A percentile compares a stretch with the other conserved stretches of the same genome.
Evolutionary conservation across 1,139 yeast species (phyloP).

Genomic region (Magnusiomyces fungicola): DNA sequence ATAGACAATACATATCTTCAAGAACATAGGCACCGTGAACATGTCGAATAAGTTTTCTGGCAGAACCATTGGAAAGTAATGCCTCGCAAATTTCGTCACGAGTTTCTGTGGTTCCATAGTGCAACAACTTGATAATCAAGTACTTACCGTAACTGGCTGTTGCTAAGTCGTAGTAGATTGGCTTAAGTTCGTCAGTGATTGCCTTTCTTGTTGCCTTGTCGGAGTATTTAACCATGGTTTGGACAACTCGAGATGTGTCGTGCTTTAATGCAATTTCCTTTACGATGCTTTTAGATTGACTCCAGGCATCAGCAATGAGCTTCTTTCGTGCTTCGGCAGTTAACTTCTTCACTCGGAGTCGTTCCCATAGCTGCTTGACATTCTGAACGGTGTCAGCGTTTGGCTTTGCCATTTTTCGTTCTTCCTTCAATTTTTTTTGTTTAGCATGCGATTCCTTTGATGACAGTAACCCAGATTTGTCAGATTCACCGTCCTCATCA

Average conservation of each 20-base stretch:
- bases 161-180: slow-evolving; percentile 73
- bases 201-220: slow-evolving; percentile 70
- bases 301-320: slow-evolving; percentile 81
- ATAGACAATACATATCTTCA: slow-evolving; percentile 84
- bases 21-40: slow-evolving; percentile 98
- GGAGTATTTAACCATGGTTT: slow-evolving; percentile 82
- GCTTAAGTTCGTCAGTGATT: slow-evolving; percentile 64
- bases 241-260: slow-evolving; percentile 95
- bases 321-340: slow-evolving; percentile 73
- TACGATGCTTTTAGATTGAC: slow-evolving; percentile 63
- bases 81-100: slow-evolving; percentile 71
- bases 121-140: slow-evolving; percentile 77
- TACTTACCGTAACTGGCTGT: slow-evolving; percentile 93
- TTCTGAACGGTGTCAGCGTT: slow-evolving; percentile 80
- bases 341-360: slow-evolving; percentile 72
- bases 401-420: slow-evolving; percentile 80
- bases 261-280: slow-evolving; percentile 87
- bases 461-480: slow-evolving; percentile 24
- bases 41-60: slow-evolving; percentile 90
- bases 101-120: slow-evolving; percentile 81
- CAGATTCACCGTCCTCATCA: slow-evolving; percentile 16
- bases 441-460: slow-evolving; percentile 74
- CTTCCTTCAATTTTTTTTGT: slow-evolving; percentile 69
- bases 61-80: slow-evolving; percentile 63
- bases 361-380: slow-evolving; percentile 87